Evolutionary conservation across 768 basidiomycete species (phyloP), one percentile per base, ranked within the genome.

Genomic region (Kockovaella imperatae): DNA sequence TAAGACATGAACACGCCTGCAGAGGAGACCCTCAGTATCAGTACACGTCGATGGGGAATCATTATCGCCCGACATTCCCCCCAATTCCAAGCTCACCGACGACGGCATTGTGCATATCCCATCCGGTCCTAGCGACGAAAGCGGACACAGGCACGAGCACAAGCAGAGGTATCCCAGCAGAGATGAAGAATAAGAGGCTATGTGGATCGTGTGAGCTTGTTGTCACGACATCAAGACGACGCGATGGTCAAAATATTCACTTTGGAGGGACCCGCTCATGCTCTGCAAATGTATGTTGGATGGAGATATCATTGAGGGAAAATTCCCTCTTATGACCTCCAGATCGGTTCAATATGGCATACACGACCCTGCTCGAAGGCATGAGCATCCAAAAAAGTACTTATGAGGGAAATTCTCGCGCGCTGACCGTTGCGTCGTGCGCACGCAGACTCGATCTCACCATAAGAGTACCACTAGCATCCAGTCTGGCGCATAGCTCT

Each of bases 71-170:
- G 34, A 46, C 42, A 21, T 10, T 13, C 13, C 3, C 15, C 13
- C 13, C 26, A 29, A 18, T 24, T 26, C 15, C 11, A 21, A 20
- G 35, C 59, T 36, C 38, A 64, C 61, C 67, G 26, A 64, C 52
- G 18, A 68, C 55, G 72, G 83, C 76, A 60, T 80, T 83, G 64
- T 95, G 91, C 25, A 84, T 73, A 62, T 95, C 91, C 89, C 90
- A 96, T 75, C 80, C 81, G 2, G 81, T 83, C n/a, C 83, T 78
- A 24, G 87, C 74, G 18, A 87, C 83, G 13, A 85, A 41, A 18
- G 81, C 49, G 57, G 86, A 86, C 57, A 91, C 77, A 17, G 80
- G 56, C 17, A 82, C 76, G 61, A 87, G 80, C 35, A 88, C 72
- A 36, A 80, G 60, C 18, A 87, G 66, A 0, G 91, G 91, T 2